Evolutionary conservation across 2,329 filamentous ascomycete species (phyloP).

Genomic region (Clonostachys chloroleuca): DNA sequence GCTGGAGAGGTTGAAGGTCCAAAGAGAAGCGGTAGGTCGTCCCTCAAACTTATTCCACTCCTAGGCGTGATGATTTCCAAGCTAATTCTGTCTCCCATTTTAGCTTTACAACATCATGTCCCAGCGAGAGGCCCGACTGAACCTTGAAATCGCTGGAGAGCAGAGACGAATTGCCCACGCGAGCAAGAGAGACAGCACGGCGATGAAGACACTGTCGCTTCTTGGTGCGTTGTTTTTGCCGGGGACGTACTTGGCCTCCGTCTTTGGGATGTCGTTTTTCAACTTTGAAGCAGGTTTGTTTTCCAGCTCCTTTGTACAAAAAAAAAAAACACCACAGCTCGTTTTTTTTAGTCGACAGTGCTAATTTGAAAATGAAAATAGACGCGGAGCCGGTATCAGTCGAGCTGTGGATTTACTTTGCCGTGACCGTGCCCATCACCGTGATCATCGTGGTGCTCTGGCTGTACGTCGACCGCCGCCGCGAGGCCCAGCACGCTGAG

Average conservation of each 20-base stretch:
- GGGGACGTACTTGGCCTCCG: conserved; percentile 56
- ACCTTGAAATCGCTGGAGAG: conserved; percentile 57
- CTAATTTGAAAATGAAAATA: conserved; percentile 1
- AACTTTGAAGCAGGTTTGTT: conserved; percentile 40
- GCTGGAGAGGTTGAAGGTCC: conserved; percentile 55
- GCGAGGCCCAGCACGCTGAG: conserved; percentile 39
- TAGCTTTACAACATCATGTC: conserved; percentile 64
- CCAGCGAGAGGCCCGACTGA: conserved; percentile 60
- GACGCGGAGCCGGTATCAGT: conserved; percentile 38
- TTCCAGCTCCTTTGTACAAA: neutral
- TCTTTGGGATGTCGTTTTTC: conserved; percentile 66
- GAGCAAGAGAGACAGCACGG: conserved; percentile 57
- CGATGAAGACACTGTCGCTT: conserved; percentile 62
- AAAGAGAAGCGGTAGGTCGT: conserved; percentile 51
- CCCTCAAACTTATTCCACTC: neutral
- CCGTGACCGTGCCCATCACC: conserved; percentile 54
- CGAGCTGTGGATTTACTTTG: conserved; percentile 60
- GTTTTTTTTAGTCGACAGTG: neutral
- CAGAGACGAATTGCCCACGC: conserved; percentile 55
- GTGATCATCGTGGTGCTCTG: conserved; percentile 48
- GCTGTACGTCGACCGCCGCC: conserved; percentile 46
- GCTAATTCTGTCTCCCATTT: neutral
- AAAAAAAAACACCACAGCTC: neutral
- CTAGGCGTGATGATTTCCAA: neutral
- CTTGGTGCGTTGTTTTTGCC: conserved; percentile 61